A percentile compares a stretch with the other conserved stretches of the same genome.
Conservation (phyloP, 176 grass and related monocot genomes). For the Olyra latifolia region DNA sequence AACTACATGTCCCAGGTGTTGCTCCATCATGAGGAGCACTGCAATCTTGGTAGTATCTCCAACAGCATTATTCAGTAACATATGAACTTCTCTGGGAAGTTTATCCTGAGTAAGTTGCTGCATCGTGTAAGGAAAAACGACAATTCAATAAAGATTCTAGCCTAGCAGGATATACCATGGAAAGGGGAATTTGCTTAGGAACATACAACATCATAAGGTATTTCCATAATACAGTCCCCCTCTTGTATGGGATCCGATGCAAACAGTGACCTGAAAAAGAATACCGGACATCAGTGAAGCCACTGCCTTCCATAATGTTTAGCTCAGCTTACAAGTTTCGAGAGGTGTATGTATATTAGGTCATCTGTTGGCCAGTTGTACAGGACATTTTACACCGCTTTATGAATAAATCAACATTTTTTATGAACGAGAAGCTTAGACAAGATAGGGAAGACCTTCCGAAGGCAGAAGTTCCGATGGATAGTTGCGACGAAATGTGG, state of each 20-base stretch:
- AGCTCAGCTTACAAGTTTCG: neutral
- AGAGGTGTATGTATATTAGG: neutral
- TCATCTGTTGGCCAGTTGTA: neutral
- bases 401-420: neutral
- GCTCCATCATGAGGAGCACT: constrained; percentile 57
- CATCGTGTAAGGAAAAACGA: constrained; percentile 15
- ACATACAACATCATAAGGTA: constrained; percentile 50
- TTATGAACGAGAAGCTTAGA: neutral
- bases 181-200: neutral
- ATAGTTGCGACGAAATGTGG: constrained; percentile 45
- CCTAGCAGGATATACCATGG: neutral
- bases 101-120: constrained; percentile 53
- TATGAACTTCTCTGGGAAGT: constrained; percentile 33
- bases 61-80: constrained; percentile 15
- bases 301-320: neutral
- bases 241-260: constrained; percentile 33
- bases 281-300: neutral
- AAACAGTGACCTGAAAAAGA: constrained; percentile 48
- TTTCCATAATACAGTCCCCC: constrained; percentile 54
- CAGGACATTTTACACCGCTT: neutral
- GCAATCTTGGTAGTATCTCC: constrained; percentile 33
- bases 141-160: neutral
- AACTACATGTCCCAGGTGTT: constrained; percentile 38
- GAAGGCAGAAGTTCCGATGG: constrained; percentile 40
- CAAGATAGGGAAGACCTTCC: constrained; percentile 39